Percentiles rank a stretch among this genome's conserved stretches.
Evolutionary conservation across 2,329 filamentous ascomycete genomes (phyloP).

Genomic region (Fusarium guadeloupense): DNA sequence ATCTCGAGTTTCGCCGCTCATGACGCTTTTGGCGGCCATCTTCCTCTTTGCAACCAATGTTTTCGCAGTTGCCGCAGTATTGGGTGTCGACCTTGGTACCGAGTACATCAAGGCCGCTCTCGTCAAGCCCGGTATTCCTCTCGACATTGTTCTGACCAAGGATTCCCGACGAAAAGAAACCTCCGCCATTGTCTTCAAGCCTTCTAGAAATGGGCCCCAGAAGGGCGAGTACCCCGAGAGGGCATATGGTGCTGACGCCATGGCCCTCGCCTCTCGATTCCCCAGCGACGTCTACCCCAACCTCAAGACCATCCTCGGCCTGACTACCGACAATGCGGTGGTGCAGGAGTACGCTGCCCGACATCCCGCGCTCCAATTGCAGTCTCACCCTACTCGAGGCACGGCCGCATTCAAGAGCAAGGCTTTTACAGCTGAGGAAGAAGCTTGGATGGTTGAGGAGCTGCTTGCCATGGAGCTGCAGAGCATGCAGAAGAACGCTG

Average conservation of each 20-base stretch:
- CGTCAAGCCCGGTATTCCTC: slow-evolving; percentile 94
- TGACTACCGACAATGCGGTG: slow-evolving; percentile 67
- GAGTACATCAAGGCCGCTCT: slow-evolving; percentile 96
- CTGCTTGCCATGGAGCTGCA: slow-evolving; percentile 95
- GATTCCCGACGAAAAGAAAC: slow-evolving; percentile 96
- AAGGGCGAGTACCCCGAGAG: slow-evolving; percentile 82
- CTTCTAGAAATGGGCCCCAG: slow-evolving; percentile 70
- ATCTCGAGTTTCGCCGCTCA: slow-evolving; percentile 49
- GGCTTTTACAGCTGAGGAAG: slow-evolving; percentile 68
- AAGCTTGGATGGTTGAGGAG: slow-evolving; percentile 85
- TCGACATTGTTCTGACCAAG: slow-evolving; percentile 97
- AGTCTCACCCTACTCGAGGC: slow-evolving; percentile 65
- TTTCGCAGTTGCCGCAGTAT: slow-evolving; percentile 73
- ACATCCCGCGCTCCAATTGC: slow-evolving; percentile 81
- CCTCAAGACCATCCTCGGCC: slow-evolving; percentile 87
- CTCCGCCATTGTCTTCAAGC: slow-evolving; percentile 93
- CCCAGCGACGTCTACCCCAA: slow-evolving; percentile 95
- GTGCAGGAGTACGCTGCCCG: slow-evolving; percentile 76
- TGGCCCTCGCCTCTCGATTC: slow-evolving; percentile 86
- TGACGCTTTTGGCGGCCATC: slow-evolving; percentile 51
- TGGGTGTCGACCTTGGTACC: slow-evolving; percentile 93
- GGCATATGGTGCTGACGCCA: slow-evolving; percentile 89
- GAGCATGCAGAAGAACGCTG: slow-evolving; percentile 89
- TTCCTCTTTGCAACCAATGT: slow-evolving; percentile 55
- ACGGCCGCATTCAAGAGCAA: slow-evolving; percentile 86